Evolutionary conservation across 179 eudicot genomes (phyloP), one percentile per base, ranked within the genome.

Genomic region (Beta macrorhiza): DNA sequence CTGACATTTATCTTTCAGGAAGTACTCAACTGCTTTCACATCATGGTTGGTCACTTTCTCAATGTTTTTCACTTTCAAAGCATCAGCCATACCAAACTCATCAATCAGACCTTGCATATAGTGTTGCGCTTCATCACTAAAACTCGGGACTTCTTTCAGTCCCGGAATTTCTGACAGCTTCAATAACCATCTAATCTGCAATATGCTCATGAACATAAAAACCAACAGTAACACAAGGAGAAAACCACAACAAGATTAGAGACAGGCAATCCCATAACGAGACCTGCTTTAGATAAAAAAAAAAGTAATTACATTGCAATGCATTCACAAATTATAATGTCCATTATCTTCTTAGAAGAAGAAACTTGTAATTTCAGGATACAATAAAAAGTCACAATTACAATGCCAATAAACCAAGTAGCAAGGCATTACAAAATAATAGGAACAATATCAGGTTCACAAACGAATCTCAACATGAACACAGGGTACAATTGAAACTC

Each of bases 11-110:
- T 94, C 88, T 88, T 96, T 96, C 83, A 96, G 82, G 85, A 96
- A 94, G 86, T 96, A 96, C 72, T 94, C 99, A 67, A 96, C 94
- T 22, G 96, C 99, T 84, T 96, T 96, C 82, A 96, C 99, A 75
- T 96, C 99, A 84, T 94, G 98, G 86, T 96, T 96, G 11, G 99
- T 96, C 77, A 90, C 92, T 83, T 83, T 92, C 84, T 96, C 99
- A 77, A 96, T 94, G 37, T 85, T 88, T 85, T 92, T 94, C 72
- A 96, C 95, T 85, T 94, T 92, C 78, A 84, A 75, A 13, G 97
- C 99, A 90, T 96, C 98, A 74, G 78, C 77, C 68, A 84, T 75
- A 19, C 88, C 87, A 84, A 96, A 94, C 64, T 82, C 87, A 87
- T 91, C 93, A 79, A 90, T 88, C 81, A 96, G 82, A 25, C 79